These are phyloP conservation scores for Fraxinus sp. DNA, from an alignment of 305 asterid species.

Conservation along the genomic window DNA sequence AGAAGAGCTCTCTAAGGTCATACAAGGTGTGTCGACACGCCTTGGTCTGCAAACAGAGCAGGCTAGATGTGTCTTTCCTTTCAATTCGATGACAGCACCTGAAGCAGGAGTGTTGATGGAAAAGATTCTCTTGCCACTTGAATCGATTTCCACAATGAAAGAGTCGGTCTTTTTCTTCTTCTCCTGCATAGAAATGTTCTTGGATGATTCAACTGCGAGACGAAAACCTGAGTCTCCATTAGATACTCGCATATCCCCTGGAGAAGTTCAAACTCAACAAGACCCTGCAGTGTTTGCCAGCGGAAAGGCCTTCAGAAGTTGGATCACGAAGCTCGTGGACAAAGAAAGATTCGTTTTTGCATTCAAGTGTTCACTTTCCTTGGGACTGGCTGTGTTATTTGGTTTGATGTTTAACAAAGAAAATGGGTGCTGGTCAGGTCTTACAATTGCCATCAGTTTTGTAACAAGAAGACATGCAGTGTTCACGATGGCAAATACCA, in stretches of 20 bases:
- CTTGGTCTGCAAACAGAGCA: conserved; percentile 44
- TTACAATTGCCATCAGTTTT: conserved; percentile 69
- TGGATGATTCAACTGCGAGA: conserved; percentile 19
- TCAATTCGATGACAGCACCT: conserved; percentile 32
- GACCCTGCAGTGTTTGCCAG: conserved; percentile 2
- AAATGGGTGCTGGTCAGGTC: conserved; percentile 80
- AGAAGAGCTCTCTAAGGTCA: conserved; percentile 35
- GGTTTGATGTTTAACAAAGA: conserved; percentile 53
- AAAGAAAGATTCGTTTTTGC: conserved; percentile 48
- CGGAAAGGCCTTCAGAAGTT: conserved; percentile 13
- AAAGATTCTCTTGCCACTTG: conserved; percentile 25
- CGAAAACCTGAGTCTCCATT: neutral
- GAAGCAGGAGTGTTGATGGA: conserved; percentile 23
- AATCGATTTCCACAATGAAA: conserved; percentile 19
- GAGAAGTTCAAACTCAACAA: conserved; percentile 1
- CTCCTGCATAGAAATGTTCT: conserved; percentile 49
- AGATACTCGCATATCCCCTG: neutral
- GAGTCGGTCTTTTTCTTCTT: conserved; percentile 51
- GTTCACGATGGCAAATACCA: conserved; percentile 57
- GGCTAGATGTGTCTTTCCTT: conserved; percentile 30
- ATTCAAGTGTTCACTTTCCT: conserved; percentile 56
- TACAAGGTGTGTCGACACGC: conserved; percentile 27
- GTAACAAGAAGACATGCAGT: conserved; percentile 55
- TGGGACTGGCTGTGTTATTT: conserved; percentile 60
- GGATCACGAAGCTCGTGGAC: conserved; percentile 24